Base-by-base conservation (phyloP, 306 rosid genomes). In the Malus sieversii region DNA sequence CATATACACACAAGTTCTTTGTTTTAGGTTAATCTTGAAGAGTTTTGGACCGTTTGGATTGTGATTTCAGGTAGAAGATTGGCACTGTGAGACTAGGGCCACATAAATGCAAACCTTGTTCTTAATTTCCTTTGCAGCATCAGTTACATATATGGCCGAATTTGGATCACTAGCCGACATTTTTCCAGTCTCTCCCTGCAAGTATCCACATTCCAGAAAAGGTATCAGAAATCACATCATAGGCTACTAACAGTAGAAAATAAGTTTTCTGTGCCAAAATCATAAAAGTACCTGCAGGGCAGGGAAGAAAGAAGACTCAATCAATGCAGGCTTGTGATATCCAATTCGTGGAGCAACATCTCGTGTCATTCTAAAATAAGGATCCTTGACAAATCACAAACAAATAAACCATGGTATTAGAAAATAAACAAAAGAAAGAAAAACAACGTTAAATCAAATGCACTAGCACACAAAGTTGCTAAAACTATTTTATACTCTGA, bases 141-240 rank as follows among this genome's bases (percentile, higher is more conserved):
- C 99, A 72, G 97, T 95, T 79, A 95, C 99, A 64, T 95, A 95
- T 79, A 95, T 95, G 65, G 97, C 99, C 61, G 99, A 95, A 81
- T 86, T 95, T 65, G 99, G 97, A 83, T 92, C 99, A 86, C 97
- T 92, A 22, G 99, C 97, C 3, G 99, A 95, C 99, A 95, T 92
- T 82, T 92, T 95, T 57, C 99, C 97, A 2, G 88, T 87, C 81
- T 95, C 97, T 48, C 99, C 99, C 96, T 95, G 92, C 88, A 88
- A 65, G 71, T 33, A 79, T 78, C 79, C 78, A 73, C 70, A 81
- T 82, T 45, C 52, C 71, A 78, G 60, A 35, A 72, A 70, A 46
- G 42, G n/a, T 19, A 29, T 61, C 66, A 80, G 75, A 46, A 76
- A 75, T 68, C 15, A 76, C n/a, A 40, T 53, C 33, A 42, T 30